These are phyloP conservation scores for Buddleja alternifolia DNA, from an alignment of 257 asterid genomes.

Conservation along the genomic window DNA sequence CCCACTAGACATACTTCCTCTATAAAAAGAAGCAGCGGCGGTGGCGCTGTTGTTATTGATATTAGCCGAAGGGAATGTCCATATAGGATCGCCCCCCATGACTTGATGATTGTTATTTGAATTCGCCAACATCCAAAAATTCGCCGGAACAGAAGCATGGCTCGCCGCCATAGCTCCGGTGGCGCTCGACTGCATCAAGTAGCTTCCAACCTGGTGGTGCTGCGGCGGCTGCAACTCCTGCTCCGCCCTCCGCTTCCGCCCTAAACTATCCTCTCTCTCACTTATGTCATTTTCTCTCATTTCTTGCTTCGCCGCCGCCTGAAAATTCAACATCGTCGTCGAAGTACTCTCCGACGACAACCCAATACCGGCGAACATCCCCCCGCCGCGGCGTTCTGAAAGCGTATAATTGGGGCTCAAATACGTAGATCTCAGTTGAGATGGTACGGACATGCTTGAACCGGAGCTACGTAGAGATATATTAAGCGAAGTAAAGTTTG, in stretches of 20 bases:
- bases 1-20: constrained; percentile 81
- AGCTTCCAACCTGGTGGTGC: constrained; percentile 65
- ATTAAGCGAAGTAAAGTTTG: constrained; percentile 86
- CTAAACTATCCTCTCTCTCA: constrained; percentile 56
- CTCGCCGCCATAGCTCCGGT: constrained; percentile 71
- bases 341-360: constrained; percentile 59
- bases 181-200: constrained; percentile 62
- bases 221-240: constrained; percentile 45
- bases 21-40: constrained; percentile 68
- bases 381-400: constrained; percentile 62
- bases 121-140: constrained; percentile 93
- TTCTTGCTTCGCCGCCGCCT: constrained; percentile 65
- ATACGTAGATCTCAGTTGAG: constrained; percentile 78
- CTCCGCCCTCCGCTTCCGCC: constrained; percentile 67
- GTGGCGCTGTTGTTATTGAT: constrained; percentile 47
- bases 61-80: constrained; percentile 73
- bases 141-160: constrained; percentile 80
- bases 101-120: constrained; percentile 64
- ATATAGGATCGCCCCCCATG: constrained; percentile 74
- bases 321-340: constrained; percentile 65
- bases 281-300: constrained; percentile 47
- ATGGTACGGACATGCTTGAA: constrained; percentile 90
- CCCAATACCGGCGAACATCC: constrained; percentile 65
- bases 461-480: constrained; percentile 90
- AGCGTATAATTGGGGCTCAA: constrained; percentile 63